Evolutionary conservation across 192 early-diverging fungal species (phyloP), one percentile per base, ranked within the genome.

Genomic region (Gonapodya prolifera): DNA sequence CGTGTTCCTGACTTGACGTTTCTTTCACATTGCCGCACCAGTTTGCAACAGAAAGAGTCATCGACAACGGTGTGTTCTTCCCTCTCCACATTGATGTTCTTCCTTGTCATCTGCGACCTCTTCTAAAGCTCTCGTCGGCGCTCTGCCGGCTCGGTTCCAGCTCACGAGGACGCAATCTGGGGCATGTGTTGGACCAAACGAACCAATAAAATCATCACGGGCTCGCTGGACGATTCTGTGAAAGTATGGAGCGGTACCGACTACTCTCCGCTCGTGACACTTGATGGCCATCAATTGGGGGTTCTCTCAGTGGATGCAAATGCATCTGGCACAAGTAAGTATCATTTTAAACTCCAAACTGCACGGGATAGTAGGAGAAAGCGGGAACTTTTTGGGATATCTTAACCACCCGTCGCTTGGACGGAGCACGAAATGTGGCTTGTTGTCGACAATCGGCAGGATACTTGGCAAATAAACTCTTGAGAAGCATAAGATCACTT

Each of bases 161-260:
- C 93, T 0, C 94, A 95, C 77, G 88, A 85, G 35, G 93, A 92
- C 79, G 91, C 90, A 74, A 92, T 95, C 77, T 95, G 94, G 94
- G 80, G 86, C 70, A 91, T 92, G 1, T 87, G 89, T n/a, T 95
- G 94, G 93, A 86, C 89, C 30, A 84, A 83, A 34, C 81, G 86
- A 69, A 85, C 87, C 2, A 87, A 92, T 80, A 78, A 85, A 45
- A 90, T 95, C 16, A 79, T 91, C 28, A 91, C 94, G 34, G 92
- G 92, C 17, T 92, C 92, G 34, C 86, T 91, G 2, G 94, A 95
- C 75, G 88, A 90, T 45, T 89, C 90, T 16, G 86, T 94, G 77
- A 94, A 92, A 80, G 83, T 91, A 79, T 95, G 94, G 93, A 92
- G 83, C 32, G 86, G 33, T 18, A 75, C n/a, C 32, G 78, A 45